Evolutionary conservation across 2,329 filamentous ascomycete genomes (phyloP).

Genomic region (Geoglossum cookeanum): DNA sequence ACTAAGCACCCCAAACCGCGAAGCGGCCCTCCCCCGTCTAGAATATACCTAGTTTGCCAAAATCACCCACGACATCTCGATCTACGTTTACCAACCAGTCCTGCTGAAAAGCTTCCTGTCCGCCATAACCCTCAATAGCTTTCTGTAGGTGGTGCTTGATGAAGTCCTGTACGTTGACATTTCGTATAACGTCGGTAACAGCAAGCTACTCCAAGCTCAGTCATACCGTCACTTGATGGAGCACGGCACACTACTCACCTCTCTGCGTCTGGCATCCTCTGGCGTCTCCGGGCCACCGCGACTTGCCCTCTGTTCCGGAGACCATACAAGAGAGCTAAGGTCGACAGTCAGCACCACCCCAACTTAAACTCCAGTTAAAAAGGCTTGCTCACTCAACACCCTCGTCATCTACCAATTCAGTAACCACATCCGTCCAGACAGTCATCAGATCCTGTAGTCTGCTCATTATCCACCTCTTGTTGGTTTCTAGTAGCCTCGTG

Average conservation of each 20-base stretch:
- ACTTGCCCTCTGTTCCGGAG: constrained; percentile 11
- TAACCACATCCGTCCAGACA: constrained; percentile 54
- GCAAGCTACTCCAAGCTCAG: constrained; percentile 32
- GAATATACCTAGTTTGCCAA: constrained; percentile 24
- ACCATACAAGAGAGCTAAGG: constrained; percentile 4
- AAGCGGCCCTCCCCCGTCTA: background rate
- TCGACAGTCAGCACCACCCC: background rate
- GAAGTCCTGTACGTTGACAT: constrained; percentile 43
- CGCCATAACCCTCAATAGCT: constrained; percentile 40
- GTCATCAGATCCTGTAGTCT: constrained; percentile 54
- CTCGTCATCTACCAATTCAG: constrained; percentile 36
- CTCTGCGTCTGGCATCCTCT: constrained; percentile 22
- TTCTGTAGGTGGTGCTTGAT: constrained; percentile 41
- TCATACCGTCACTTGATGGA: background rate
- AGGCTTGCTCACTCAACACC: constrained; percentile 16
- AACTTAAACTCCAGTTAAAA: constrained; percentile 3
- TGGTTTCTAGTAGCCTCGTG: constrained; percentile 49
- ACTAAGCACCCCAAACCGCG: background rate
- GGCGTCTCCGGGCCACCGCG: constrained; percentile 19
- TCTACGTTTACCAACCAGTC: constrained; percentile 60
- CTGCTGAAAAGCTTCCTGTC: constrained; percentile 44
- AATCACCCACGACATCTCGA: constrained; percentile 47
- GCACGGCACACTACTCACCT: background rate
- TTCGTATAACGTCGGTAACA: constrained; percentile 47
- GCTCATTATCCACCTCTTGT: constrained; percentile 35